A percentile compares a stretch with the other conserved stretches of the same genome.
phyloP scores from a whole-genome alignment of 225 moss, liverwort and hornwort genomes.

The Physcomitrium patens region DNA sequence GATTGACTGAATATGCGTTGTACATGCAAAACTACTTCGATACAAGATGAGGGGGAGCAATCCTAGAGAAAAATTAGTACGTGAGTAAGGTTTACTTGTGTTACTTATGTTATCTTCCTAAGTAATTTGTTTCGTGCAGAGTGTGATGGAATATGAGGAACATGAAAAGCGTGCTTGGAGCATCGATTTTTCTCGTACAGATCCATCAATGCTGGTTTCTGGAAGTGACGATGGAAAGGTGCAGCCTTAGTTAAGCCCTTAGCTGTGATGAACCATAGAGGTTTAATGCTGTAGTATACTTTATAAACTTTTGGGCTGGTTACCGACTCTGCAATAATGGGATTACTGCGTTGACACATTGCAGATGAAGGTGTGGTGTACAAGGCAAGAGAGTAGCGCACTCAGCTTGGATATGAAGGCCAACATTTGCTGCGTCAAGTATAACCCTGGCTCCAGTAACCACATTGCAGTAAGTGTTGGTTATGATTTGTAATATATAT shows the following conservation, averaged over 20 bases:
- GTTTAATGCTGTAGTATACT: background rate
- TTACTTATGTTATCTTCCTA: background rate
- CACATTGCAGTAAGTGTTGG: constrained; percentile 62
- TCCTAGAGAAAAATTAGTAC: too few species aligned
- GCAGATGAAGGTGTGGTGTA: constrained; percentile 88
- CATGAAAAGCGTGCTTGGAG: constrained; percentile 93
- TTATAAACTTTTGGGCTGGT: background rate
- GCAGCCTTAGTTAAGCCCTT: background rate
- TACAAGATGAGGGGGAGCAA: too few species aligned
- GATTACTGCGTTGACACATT: background rate
- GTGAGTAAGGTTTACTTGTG: background rate
- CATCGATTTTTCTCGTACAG: constrained; percentile 80
- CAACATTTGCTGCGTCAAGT: constrained; percentile 88
- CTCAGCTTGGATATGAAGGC: constrained; percentile 79
- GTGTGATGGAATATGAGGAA: constrained; percentile 82
- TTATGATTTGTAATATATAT: too few species aligned
- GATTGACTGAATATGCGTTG: too few species aligned
- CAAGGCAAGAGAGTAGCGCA: constrained; percentile 73
- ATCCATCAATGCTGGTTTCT: constrained; percentile 77
- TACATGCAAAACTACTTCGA: too few species aligned
- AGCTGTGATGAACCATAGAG: background rate
- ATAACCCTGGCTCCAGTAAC: constrained; percentile 83
- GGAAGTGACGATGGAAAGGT: constrained; percentile 90
- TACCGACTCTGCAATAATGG: background rate
- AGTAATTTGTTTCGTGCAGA: constrained; percentile 33